Conservation (phyloP, 352 stramenopile species). For the Pythium apleroticum region DNA sequence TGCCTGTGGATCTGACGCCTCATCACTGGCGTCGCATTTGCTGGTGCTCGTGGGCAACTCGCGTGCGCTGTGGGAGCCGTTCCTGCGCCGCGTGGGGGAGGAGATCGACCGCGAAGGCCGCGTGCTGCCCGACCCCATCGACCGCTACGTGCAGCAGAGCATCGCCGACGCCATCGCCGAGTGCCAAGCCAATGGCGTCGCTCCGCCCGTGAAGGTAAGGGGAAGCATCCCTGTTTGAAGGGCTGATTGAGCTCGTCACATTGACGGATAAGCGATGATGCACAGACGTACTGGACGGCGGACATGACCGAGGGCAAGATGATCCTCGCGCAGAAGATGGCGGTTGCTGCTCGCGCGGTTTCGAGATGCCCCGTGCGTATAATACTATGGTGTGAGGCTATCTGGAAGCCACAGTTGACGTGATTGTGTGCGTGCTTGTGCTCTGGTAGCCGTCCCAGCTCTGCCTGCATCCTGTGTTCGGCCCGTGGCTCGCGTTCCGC, state of each 20-base stretch:
- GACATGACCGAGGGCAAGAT: conserved; percentile 69
- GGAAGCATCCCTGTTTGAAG: background rate
- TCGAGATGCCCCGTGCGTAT: conserved; percentile 43
- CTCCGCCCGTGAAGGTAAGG: conserved; percentile 28
- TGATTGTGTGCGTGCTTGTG: background rate
- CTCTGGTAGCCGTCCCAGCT: conserved; percentile 50
- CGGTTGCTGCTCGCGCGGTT: conserved; percentile 43
- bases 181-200: conserved; percentile 22
- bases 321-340: conserved; percentile 75
- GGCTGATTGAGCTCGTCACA: background rate
- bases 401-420: background rate
- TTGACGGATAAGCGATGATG: background rate
- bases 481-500: conserved; percentile 69
- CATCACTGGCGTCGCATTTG: conserved; percentile 35
- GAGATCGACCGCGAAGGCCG: conserved; percentile 30
- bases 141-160: conserved; percentile 54
- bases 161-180: conserved; percentile 33
- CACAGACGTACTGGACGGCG: conserved; percentile 63
- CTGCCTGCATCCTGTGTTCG: conserved; percentile 56
- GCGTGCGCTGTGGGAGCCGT: conserved; percentile 46
- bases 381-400: background rate
- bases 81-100: conserved; percentile 39
- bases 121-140: conserved; percentile 49
- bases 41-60: conserved; percentile 76
- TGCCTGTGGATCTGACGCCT: conserved; percentile 1